Base-by-base conservation (phyloP, 2,329 filamentous ascomycete genomes). In the Diplodia sapinea region DNA sequence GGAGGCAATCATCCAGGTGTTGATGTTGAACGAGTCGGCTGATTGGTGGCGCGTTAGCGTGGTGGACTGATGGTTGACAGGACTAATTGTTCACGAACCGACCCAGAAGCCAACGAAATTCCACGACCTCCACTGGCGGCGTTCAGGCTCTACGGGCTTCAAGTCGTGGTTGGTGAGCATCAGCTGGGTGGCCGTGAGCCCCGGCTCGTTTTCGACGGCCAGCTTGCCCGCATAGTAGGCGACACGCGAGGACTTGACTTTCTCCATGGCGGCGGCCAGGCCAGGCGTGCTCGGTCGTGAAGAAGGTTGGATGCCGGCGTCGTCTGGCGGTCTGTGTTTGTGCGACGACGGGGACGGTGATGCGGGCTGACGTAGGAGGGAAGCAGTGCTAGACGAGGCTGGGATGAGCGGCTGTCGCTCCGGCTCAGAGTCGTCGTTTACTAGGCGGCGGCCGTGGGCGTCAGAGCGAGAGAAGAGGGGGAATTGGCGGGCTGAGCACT, bases 1-100 rank as follows among this genome's bases (percentile, higher is more conserved):
- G 1, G 91, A 92, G 0, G 91, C 91, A 70, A 96, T 95, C 92
- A 96, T 96, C 93, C 92, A 96, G 1, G 92, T 95, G 79, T 94
- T 95, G 74, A 80, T 80, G 70, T 80, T 80, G 73, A 80, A 80
- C 2, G 77, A 79, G 80, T 88, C 71, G 56, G 74, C 74, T 74
- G 68, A 71, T 47, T 47, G 69, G 26, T 20, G 23, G 23, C 54
- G 4, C 49, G 65, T 74, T 68, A 75, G 70, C n/a, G 26, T 65
- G 47, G 26, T 65, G 47, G 15, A 50, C 38, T 26, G 47, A 49
- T 9, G 31, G 17, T 15, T 7, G 17, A 23, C 11, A 15, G 40
- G 8, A 50, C 15, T 1, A 36, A 50, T 52, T 6, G 12, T 67
- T 33, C 26, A 74, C 73, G 26, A 71, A 77, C 76, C 90, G 74